These are phyloP conservation scores for Russula emetica DNA, from an alignment of 768 basidiomycete species.

Conservation along the genomic window DNA sequence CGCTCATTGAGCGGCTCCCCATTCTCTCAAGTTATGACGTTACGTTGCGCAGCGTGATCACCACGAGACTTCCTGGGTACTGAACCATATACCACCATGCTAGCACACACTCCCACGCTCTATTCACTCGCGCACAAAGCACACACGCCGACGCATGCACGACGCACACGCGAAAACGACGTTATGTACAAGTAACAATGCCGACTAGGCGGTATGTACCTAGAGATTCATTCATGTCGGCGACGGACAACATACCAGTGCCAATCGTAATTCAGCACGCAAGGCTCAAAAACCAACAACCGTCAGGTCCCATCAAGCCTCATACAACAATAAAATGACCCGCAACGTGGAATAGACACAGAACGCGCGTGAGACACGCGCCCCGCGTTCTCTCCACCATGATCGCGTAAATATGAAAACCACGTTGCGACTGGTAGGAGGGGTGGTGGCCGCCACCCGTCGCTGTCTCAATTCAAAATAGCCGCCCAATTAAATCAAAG, in stretches of 20 bases:
- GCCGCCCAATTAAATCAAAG: neutral
- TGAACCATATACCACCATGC: neutral
- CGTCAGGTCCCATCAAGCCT: neutral
- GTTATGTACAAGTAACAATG: neutral
- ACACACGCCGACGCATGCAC: constrained; percentile 1
- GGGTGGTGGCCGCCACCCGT: neutral
- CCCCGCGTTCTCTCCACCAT: neutral
- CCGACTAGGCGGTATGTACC: neutral
- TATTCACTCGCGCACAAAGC: neutral
- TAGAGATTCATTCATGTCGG: too few species aligned
- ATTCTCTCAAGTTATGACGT: neutral
- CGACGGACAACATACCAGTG: neutral
- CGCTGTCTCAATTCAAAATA: neutral
- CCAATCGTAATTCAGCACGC: neutral
- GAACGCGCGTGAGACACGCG: neutral
- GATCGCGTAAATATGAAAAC: constrained; percentile 22
- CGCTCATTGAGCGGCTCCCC: neutral
- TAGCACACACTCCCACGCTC: neutral
- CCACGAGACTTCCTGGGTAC: neutral
- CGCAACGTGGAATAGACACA: neutral
- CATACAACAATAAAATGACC: neutral
- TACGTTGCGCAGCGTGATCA: constrained; percentile 1
- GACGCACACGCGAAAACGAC: constrained; percentile 6
- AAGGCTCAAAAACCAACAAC: neutral
- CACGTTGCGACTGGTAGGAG: constrained; percentile 1